A percentile compares a stretch with the other conserved stretches of the same genome.
phyloP scores from a whole-genome alignment of 371 early-diverging fungal species.

The Lichtheimia ornata region DNA sequence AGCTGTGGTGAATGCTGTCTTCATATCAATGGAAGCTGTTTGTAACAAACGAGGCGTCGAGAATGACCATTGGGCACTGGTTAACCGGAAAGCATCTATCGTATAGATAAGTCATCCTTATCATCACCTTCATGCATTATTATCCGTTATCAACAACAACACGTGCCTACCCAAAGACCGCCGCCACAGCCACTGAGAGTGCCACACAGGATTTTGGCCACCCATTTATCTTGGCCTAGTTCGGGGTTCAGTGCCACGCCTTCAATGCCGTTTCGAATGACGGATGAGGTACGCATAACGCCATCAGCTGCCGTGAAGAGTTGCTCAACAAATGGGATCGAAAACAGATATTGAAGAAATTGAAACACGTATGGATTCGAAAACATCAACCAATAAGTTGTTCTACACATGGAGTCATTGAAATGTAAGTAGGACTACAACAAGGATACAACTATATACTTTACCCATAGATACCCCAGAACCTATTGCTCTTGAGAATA shows the following conservation, averaged over 20 bases:
- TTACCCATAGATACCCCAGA: slow-evolving; percentile 49
- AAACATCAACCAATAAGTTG: slow-evolving; percentile 43
- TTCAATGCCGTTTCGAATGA: slow-evolving; percentile 53
- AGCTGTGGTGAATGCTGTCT: slow-evolving; percentile 33
- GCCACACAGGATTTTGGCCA: slow-evolving; percentile 57
- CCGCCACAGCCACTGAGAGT: slow-evolving; percentile 60
- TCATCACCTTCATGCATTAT: no score
- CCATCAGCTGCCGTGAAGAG: slow-evolving; percentile 53
- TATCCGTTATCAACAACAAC: not conserved
- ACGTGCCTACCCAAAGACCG: slow-evolving; percentile 52
- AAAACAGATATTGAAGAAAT: slow-evolving; percentile 31
- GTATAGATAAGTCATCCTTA: not conserved
- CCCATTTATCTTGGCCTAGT: slow-evolving; percentile 41
- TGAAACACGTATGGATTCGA: slow-evolving; percentile 36
- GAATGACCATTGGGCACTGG: slow-evolving; percentile 45
- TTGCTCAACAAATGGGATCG: slow-evolving; percentile 43
- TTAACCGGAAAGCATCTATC: slow-evolving; percentile 47
- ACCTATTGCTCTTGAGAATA: slow-evolving; percentile 41
- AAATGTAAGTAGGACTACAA: no score
- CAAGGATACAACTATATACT: no score
- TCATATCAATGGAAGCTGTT: slow-evolving; percentile 41
- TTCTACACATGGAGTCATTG: slow-evolving; percentile 13
- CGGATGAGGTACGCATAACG: slow-evolving; percentile 44
- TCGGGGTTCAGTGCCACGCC: slow-evolving; percentile 47
- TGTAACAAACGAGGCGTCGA: slow-evolving; percentile 42